Base-by-base conservation (phyloP, 805 yeast genomes). In the Cyberlindnera bimundalis region DNA sequence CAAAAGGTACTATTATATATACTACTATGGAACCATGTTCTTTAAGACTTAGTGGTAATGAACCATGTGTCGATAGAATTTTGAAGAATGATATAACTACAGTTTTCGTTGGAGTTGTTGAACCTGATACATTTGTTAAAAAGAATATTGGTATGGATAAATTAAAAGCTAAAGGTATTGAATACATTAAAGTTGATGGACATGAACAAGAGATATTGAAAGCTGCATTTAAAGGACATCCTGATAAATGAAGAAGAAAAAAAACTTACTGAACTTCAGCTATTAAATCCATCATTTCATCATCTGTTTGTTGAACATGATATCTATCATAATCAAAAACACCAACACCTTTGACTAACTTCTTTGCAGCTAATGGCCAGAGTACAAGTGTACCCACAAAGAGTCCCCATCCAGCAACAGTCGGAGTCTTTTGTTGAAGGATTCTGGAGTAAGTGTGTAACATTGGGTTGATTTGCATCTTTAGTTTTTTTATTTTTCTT, bases 11-110 rank as follows among this genome's bases (percentile, higher is more conserved):
- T 0, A 86, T 84, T 28, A 61, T 93, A 11, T 93, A 86, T 61
- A 91, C 98, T 0, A 88, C 97, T 0, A 93, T 93, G 98, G 99
- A 93, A 58, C 99, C 99, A 1, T 93, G 99, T 59, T 81, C 95
- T 6, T 74, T 76, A 42, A 71, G 99, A 39, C 66, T 91, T 25
- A 88, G 96, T 57, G 98, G 98, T 0, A 90, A 91, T 51, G 54
- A 71, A 37, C 96, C 99, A 0, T 93, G 99, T 62, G 80, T 79
- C 3, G 89, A 89, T 46, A 71, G 98, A 21, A 79, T 93, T 6
- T 55, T 90, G 36, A 70, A 65, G 4, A 60, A 78, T 0, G 48
- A 54, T 1, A 81, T 91, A 45, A 70, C 68, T 16, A 78, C 93
- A 0, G 90, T 90, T 19, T 88, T 84, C 65, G 96, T 91, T 5